phyloP scores from a whole-genome alignment of 257 asterid species.

The Solanum dulcamara region DNA sequence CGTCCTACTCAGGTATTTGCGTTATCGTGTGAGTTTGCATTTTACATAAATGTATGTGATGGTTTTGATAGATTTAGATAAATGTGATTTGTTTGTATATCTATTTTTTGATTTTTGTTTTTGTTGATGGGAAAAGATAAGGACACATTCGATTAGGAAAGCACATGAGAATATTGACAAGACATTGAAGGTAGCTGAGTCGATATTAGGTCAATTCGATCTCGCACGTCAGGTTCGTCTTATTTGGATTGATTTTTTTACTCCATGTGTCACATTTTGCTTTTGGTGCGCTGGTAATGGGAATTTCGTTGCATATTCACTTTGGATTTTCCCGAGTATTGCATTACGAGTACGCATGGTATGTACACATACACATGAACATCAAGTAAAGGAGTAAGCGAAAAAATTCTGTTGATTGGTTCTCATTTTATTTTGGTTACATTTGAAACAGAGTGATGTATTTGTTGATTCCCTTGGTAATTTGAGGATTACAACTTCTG shows the following conservation, averaged over 20 bases:
- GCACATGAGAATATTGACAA: conserved; percentile 91
- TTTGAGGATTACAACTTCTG: background rate
- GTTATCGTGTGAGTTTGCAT: background rate
- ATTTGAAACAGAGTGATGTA: background rate
- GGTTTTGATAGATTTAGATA: background rate
- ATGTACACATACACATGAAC: background rate
- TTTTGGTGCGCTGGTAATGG: background rate
- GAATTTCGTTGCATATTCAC: background rate
- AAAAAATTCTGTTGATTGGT: background rate
- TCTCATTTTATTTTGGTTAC: background rate
- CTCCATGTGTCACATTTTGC: background rate
- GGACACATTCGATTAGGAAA: conserved; percentile 79
- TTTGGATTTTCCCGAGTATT: background rate
- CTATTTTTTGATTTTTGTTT: background rate
- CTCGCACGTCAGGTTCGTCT: conserved; percentile 65
- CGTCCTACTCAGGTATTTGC: conserved; percentile 87
- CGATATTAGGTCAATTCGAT: conserved; percentile 61
- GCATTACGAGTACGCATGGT: background rate
- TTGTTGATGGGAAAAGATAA: conserved; percentile 26
- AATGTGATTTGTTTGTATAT: background rate
- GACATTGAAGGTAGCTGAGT: conserved; percentile 66
- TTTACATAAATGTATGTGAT: background rate
- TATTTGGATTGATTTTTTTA: background rate
- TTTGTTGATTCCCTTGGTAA: background rate
- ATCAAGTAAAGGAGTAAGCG: background rate